Base-by-base conservation (phyloP, 2,329 filamentous ascomycete genomes). In the Trichoderma harzianum region DNA sequence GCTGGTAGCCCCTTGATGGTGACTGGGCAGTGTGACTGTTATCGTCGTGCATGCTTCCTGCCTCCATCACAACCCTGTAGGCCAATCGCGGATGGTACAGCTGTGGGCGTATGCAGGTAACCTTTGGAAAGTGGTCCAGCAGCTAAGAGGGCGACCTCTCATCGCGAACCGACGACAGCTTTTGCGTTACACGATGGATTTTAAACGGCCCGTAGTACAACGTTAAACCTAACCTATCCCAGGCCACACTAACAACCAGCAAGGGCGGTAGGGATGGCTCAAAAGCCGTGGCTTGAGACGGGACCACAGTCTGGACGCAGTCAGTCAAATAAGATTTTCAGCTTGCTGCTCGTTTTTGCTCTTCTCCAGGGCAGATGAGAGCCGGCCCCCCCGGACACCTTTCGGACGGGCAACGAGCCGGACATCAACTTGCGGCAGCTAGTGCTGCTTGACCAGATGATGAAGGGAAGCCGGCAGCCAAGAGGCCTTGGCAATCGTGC, bases 21-120 rank as follows among this genome's bases (percentile, higher is more conserved):
- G 69, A 65, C 69, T 60, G 69, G 57, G 32, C 10, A 34, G 62
- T 71, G 69, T 71, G 69, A 60, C 53, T 71, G 62, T 57, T 66
- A 64, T 66, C 61, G 62, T 60, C 62, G 18, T 71, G 69, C 69
- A 65, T 71, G 69, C 69, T 64, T 71, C 61, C 34, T 53, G 53
- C 69, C 61, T 58, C 51, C 61, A 32, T 60, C 61, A 71, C 61
- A 34, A 51, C 53, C 61, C 21, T 26, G 61, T 61, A 71, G 36
- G 62, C 69, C 69, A 71, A 71, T 71, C 47, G 69, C 69, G 34
- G 51, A 30, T 51, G 28, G 61, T 6, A 66, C 47, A 57, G 69
- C 30, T 66, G 36, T 57, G 51, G 53, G 62, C 51, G 57, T 71
- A 71, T 71, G 69, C 69, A 66, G 21, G 69, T 36, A 36, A 53